phyloP scores from a whole-genome alignment of 495 filamentous ascomycete species.

The Neurospora sp. region DNA sequence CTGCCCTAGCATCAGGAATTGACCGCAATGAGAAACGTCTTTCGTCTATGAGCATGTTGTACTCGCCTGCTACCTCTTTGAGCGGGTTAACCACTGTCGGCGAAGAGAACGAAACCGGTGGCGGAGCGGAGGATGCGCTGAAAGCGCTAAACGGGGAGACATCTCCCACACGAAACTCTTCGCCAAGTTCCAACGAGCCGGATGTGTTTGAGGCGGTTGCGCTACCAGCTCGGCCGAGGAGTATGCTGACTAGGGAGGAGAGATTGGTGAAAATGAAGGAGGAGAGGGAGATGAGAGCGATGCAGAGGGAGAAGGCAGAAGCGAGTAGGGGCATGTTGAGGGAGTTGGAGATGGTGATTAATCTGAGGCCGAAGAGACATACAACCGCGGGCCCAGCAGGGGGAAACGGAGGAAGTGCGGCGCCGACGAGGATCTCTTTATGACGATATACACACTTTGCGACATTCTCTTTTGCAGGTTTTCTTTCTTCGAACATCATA shows the following conservation, averaged over 20 bases:
- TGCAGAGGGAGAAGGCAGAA: slow-evolving; percentile 58
- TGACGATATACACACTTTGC: slow-evolving; percentile 17
- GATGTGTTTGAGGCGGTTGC: slow-evolving; percentile 90
- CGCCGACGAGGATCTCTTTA: slow-evolving; percentile 22
- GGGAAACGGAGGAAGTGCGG: slow-evolving; percentile 2
- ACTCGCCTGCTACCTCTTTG: slow-evolving; percentile 71
- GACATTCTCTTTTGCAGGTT: background rate
- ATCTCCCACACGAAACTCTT: slow-evolving; percentile 22
- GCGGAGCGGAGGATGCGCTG: slow-evolving; percentile 57
- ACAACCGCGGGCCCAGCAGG: background rate
- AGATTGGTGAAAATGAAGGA: slow-evolving; percentile 81
- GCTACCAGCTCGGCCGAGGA: slow-evolving; percentile 58
- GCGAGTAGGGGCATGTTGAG: slow-evolving; percentile 80
- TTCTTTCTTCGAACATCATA: background rate
- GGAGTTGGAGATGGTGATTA: slow-evolving; percentile 82
- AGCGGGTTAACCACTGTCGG: slow-evolving; percentile 78
- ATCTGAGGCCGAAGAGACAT: slow-evolving; percentile 51
- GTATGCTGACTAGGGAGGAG: slow-evolving; percentile 73
- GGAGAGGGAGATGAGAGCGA: slow-evolving; percentile 62
- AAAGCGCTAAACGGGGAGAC: slow-evolving; percentile 64
- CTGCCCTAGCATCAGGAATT: slow-evolving; percentile 61
- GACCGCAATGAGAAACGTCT: slow-evolving; percentile 61
- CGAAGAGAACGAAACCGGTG: slow-evolving; percentile 36
- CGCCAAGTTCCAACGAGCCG: slow-evolving; percentile 42
- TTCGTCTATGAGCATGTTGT: slow-evolving; percentile 56